Evolutionary conservation across 2,329 filamentous ascomycete species (phyloP).

Genomic region (Talaromyces funiculosus): DNA sequence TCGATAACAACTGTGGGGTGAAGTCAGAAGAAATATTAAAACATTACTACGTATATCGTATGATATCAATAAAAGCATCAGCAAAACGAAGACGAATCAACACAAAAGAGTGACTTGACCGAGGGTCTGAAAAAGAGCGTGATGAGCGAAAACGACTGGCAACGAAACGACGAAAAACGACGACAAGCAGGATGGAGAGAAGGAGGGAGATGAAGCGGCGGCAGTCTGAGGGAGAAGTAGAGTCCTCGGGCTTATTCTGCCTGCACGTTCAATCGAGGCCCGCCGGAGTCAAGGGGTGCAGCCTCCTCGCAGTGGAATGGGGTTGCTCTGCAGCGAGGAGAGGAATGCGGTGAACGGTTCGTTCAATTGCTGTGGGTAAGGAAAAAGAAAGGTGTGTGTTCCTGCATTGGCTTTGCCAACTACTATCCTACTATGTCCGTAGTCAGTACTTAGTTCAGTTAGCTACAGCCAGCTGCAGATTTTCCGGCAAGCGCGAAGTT

Average conservation of each 20-base stretch:
- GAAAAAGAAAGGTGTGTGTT: conserved; percentile 8
- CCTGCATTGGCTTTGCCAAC: conserved; percentile 4
- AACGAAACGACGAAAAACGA: conserved; percentile 11
- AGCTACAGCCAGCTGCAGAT: neutral
- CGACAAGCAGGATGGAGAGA: neutral
- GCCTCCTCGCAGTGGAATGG: conserved; percentile 15
- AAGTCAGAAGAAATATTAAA: conserved; percentile 7
- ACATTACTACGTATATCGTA: conserved; percentile 10
- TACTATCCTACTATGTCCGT: too few species aligned
- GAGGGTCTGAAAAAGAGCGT: conserved; percentile 14
- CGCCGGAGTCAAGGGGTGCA: conserved; percentile 13
- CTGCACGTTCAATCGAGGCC: conserved; percentile 14
- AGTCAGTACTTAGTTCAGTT: too few species aligned
- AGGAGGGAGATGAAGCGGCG: conserved; percentile 4
- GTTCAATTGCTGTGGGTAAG: neutral
- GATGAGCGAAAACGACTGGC: conserved; percentile 15
- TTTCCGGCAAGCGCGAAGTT: neutral
- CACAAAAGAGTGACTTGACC: conserved; percentile 11
- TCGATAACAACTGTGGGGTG: conserved; percentile 14
- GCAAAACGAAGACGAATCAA: neutral
- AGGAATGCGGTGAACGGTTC: conserved; percentile 12
- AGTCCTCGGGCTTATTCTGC: conserved; percentile 4
- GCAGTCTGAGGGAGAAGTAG: conserved; percentile 1
- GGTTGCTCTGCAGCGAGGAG: conserved; percentile 15
- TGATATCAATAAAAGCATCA: conserved; percentile 10